Evolutionary conservation across 2,329 filamentous ascomycete species (phyloP).

Genomic region (Colletotrichum agaves): DNA sequence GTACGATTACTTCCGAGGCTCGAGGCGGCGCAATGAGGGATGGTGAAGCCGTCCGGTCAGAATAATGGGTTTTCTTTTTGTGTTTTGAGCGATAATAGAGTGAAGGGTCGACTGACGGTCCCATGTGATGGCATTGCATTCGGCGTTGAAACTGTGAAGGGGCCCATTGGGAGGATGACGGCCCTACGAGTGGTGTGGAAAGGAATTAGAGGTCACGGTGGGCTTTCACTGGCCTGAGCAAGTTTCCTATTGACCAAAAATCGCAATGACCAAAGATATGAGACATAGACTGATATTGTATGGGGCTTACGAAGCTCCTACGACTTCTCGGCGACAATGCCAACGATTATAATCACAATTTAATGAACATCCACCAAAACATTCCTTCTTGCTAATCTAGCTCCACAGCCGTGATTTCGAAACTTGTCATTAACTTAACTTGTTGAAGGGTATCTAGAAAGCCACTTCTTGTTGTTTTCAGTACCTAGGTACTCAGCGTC

Average conservation of each 20-base stretch:
- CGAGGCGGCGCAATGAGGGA: conserved; percentile 48
- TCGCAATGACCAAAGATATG: conserved; percentile 36
- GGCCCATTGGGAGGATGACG: background rate
- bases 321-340: background rate
- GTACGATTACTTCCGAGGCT: conserved; percentile 68
- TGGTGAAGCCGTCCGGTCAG: conserved; percentile 44
- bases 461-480: no score
- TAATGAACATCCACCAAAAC: conserved; percentile 20
- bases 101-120: conserved; percentile 14
- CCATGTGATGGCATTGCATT: conserved; percentile 29
- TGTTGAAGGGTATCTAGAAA: no score
- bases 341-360: conserved; percentile 15
- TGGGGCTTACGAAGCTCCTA: background rate
- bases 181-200: background rate
- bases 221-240: background rate
- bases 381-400: no score
- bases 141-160: conserved; percentile 20
- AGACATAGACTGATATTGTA: conserved; percentile 36
- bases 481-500: no score
- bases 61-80: conserved; percentile 16
- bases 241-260: conserved; percentile 8
- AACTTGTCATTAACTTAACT: no score
- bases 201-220: background rate
- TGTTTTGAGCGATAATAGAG: conserved; percentile 27
- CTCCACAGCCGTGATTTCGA: no score